Evolutionary conservation across 2,329 filamentous ascomycete species (phyloP), one percentile per base, ranked within the genome.

Genomic region (Didymella pinodella): DNA sequence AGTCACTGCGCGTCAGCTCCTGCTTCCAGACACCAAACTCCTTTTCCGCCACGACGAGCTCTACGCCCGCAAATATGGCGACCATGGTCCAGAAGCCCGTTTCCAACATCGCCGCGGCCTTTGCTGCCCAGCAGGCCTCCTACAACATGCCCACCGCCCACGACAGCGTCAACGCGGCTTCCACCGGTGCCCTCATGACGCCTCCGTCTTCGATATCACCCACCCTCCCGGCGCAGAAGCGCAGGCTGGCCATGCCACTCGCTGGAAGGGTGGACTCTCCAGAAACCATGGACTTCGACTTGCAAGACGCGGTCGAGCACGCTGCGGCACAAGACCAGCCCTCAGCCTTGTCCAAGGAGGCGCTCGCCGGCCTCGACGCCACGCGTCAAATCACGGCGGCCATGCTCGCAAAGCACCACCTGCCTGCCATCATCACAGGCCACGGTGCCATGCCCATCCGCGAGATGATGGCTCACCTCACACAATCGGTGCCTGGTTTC

Each of bases 171-270:
- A 67, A 67, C 57, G 56, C 63, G 56, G 54, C 64, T 48, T 60
- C 63, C 18, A 61, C 61, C 50, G 70, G 65, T 63, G 83, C 86
- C 77, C 87, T 97, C 73, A 92, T 91, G 64, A 97, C 94, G 77
- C 94, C 94, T 75, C 94, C 94, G 62, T 96, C 94, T 83, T 97
- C 93, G 79, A 93, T 97, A 77, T 97, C 93, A 62, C 94, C 94
- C 48, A 89, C 87, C 68, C 85, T 97, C 67, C 88, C 90, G 70
- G 91, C 93, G 60, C 91, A 94, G 71, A 90, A 90, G 71, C 87
- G 90, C 75, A 90, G 90, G 77, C 56, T 40, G 47, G 81, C 48
- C 73, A 78, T 65, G 78, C 81, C 60, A 76, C 80, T 52, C 75
- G 79, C 47, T 75, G 81, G 59, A 72, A 81, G 64, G 78, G 81